Percentiles rank a stretch among this genome's conserved stretches.
These are phyloP conservation scores for Xerocomus brunneocitrinus DNA, from an alignment of 768 basidiomycete genomes.

Conservation along the genomic window DNA sequence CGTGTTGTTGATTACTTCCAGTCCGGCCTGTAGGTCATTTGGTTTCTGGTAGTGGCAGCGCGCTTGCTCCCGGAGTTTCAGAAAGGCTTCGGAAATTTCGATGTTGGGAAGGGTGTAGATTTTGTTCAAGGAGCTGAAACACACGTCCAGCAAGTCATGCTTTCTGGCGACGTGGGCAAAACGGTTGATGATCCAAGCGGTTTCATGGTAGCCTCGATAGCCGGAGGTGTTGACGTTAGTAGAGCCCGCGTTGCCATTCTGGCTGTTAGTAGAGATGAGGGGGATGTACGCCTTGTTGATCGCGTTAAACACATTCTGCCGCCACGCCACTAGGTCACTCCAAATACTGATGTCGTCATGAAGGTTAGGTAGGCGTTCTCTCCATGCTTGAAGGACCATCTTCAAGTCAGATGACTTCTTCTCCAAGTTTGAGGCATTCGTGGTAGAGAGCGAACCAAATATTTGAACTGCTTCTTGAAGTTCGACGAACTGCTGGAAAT, in stretches of 20 bases:
- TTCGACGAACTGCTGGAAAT: slow-evolving; percentile 99
- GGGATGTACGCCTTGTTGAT: slow-evolving; percentile 97
- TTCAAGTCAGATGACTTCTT: slow-evolving; percentile 94
- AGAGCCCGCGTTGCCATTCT: slow-evolving; percentile 45
- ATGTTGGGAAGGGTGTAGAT: slow-evolving; percentile 99
- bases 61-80: slow-evolving; percentile 97
- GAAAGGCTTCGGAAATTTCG: slow-evolving; percentile 98
- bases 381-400: slow-evolving; percentile 94
- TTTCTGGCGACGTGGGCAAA: slow-evolving; percentile 98
- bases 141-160: slow-evolving; percentile 93
- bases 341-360: slow-evolving; percentile 98
- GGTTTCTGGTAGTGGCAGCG: slow-evolving; percentile 97
- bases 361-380: slow-evolving; percentile 91
- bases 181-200: slow-evolving; percentile 99
- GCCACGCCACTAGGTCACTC: slow-evolving; percentile 99
- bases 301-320: slow-evolving; percentile 95
- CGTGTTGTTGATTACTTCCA: slow-evolving; percentile 99
- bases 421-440: slow-evolving; percentile 85
- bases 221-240: slow-evolving; percentile 77
- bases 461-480: slow-evolving; percentile 94
- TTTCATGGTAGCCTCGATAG: slow-evolving; percentile 97
- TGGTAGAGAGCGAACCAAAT: slow-evolving; percentile 83
- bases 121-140: slow-evolving; percentile 89
- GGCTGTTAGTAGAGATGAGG: slow-evolving; percentile 61
- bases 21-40: slow-evolving; percentile 85